A percentile compares a stretch with the other conserved stretches of the same genome.
phyloP scores from a whole-genome alignment of 2,329 filamentous ascomycete species.

The Delphinella strobiligena region DNA sequence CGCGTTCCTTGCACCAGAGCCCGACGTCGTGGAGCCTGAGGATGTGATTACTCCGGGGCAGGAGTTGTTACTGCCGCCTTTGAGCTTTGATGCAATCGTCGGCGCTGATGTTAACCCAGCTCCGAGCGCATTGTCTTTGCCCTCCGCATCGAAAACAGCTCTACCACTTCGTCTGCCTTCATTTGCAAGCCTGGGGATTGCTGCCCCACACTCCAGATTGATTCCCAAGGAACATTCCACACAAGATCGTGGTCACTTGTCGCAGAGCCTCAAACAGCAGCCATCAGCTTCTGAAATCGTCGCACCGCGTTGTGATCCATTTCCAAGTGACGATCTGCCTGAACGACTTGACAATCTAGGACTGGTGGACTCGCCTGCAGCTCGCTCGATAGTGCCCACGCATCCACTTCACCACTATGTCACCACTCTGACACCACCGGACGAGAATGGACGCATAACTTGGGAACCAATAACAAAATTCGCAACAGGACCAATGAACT shows the following conservation, averaged over 20 bases:
- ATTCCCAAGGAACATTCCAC: slow-evolving; percentile 10
- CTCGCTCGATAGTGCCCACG: slow-evolving; percentile 14
- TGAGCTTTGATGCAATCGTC: slow-evolving; percentile 7
- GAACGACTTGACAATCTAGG: slow-evolving; percentile 2
- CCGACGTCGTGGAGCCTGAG: slow-evolving; percentile 1
- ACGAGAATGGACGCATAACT: slow-evolving; percentile 27
- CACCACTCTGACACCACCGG: slow-evolving; percentile 33
- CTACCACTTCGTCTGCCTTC: slow-evolving; percentile 39
- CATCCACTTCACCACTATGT: slow-evolving; percentile 21
- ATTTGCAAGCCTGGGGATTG: slow-evolving; percentile 41
- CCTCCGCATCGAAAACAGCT: slow-evolving; percentile 15
- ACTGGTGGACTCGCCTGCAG: slow-evolving; percentile 1
- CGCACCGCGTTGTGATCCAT: slow-evolving; percentile 9
- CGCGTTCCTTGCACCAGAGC: slow-evolving; percentile 3
- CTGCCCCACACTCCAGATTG: slow-evolving; percentile 33
- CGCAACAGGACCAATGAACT: slow-evolving; percentile 24
- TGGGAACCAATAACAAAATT: slow-evolving; percentile 27
- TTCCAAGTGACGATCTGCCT: slow-evolving; percentile 8
- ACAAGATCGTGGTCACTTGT: slow-evolving; percentile 4
- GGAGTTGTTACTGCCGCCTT: background rate
- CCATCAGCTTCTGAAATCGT: slow-evolving; percentile 2
- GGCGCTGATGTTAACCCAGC: slow-evolving; percentile 9
- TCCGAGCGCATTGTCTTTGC: slow-evolving; percentile 2
- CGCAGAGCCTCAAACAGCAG: slow-evolving; percentile 1
- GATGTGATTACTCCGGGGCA: background rate